Evolutionary conservation across 75 land plant genomes (phyloP).

Genomic region (Pinus taeda): DNA sequence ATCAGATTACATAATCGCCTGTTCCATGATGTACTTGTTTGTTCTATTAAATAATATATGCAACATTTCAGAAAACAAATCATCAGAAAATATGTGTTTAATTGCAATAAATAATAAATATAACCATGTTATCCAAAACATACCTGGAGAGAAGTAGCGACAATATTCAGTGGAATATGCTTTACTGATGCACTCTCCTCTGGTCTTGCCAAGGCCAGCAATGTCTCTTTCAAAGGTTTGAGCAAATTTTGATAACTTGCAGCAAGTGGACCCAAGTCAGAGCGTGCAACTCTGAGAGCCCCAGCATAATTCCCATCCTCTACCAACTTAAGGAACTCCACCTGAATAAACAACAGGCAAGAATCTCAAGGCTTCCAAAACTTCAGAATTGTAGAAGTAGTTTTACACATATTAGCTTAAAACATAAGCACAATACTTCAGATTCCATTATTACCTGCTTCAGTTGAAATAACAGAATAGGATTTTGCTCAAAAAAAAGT

Average conservation of each 20-base stretch:
- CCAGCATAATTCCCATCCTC: conserved; percentile 54
- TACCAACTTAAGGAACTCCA: conserved; percentile 86
- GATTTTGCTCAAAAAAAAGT: conserved; percentile 79
- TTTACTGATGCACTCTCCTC: conserved; percentile 45
- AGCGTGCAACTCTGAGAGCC: conserved; percentile 79
- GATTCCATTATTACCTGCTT: conserved; percentile 65
- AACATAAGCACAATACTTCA: background rate
- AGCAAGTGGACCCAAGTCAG: conserved; percentile 91
- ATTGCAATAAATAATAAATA: background rate
- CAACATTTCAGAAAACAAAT: too few relatives aligned
- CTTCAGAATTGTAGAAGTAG: background rate
- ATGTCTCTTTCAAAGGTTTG: conserved; percentile 91
- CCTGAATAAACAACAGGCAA: conserved; percentile 32
- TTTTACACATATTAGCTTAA: background rate
- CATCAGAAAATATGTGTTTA: too few relatives aligned
- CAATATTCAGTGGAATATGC: conserved; percentile 49
- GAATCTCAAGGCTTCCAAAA: background rate
- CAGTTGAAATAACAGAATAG: conserved; percentile 80
- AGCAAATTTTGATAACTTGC: conserved; percentile 60
- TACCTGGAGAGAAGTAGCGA: conserved; percentile 93
- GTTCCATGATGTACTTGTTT: too few relatives aligned
- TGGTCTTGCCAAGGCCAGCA: conserved; percentile 71
- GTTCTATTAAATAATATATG: too few relatives aligned
- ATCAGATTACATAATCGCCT: too few relatives aligned
- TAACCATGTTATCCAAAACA: background rate